Percentiles rank a stretch among this genome's conserved stretches.
phyloP scores from a whole-genome alignment of 106 monocot species.

The Dioscorea dumetorum region DNA sequence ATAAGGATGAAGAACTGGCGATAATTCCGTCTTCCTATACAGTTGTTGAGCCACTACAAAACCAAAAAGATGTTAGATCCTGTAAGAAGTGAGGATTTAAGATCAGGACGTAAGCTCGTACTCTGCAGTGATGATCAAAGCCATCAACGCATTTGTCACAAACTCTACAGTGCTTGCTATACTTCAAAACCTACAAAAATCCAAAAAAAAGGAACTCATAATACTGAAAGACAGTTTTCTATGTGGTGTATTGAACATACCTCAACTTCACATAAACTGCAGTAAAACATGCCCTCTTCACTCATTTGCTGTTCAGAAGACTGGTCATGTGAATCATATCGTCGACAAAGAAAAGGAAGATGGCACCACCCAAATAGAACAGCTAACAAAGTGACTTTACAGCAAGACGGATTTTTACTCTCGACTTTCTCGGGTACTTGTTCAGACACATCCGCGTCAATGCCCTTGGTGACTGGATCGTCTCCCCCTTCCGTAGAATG shows the following conservation, averaged over 20 bases:
- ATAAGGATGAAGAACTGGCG: conserved; percentile 70
- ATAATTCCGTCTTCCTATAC: conserved; percentile 87
- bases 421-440: conserved; percentile 20
- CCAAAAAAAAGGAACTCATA: neutral
- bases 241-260: conserved; percentile 18
- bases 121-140: conserved; percentile 98
- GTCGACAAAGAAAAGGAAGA: conserved; percentile 16
- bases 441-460: neutral
- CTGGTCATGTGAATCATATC: conserved; percentile 17
- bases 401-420: conserved; percentile 12
- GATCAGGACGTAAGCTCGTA: conserved; percentile 14
- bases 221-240: too few species aligned
- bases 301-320: conserved; percentile 49
- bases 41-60: conserved; percentile 92
- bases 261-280: conserved; percentile 93
- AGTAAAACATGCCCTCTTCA: conserved; percentile 93
- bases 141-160: conserved; percentile 97
- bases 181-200: conserved; percentile 59
- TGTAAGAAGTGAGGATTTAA: neutral
- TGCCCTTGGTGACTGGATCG: conserved; percentile 12
- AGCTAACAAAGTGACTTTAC: conserved; percentile 7
- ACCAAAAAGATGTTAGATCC: neutral
- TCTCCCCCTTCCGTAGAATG: conserved; percentile 13
- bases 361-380: conserved; percentile 39
- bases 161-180: conserved; percentile 96